Percentiles rank a stretch among this genome's conserved stretches.
These are phyloP conservation scores for Clarireedia monteithiana DNA, from an alignment of 2,329 filamentous ascomycete species.

Conservation along the genomic window DNA sequence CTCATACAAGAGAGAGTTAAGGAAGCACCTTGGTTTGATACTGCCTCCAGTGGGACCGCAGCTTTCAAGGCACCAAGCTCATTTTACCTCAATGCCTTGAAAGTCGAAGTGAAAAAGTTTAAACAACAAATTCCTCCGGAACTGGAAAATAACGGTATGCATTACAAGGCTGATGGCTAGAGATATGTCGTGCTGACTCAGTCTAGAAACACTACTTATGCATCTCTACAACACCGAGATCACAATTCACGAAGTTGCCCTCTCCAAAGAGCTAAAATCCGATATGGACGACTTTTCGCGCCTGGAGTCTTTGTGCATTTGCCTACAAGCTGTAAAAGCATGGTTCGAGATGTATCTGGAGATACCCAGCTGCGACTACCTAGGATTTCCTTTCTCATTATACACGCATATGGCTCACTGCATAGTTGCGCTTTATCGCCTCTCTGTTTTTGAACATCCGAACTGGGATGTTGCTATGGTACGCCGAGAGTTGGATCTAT, in stretches of 20 bases:
- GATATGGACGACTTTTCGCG: neutral
- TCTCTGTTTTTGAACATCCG: conserved; percentile 1
- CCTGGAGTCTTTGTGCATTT: conserved; percentile 1
- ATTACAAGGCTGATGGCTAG: too few species aligned
- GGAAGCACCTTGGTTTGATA: neutral
- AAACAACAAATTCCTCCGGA: conserved; percentile 61
- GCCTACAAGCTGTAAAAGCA: conserved; percentile 7
- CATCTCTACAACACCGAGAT: conserved; percentile 5
- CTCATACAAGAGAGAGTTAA: conserved; percentile 20
- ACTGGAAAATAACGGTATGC: conserved; percentile 34
- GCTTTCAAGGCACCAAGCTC: conserved; percentile 19
- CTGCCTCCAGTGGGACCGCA: neutral
- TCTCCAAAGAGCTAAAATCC: neutral
- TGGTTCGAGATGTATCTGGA: conserved; percentile 8
- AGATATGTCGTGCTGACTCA: neutral
- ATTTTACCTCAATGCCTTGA: conserved; percentile 36
- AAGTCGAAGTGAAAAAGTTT: conserved; percentile 49
- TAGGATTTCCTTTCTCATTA: neutral
- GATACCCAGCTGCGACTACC: neutral
- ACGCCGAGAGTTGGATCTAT: conserved; percentile 3
- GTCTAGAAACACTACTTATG: neutral
- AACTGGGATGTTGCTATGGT: conserved; percentile 1
- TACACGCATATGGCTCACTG: conserved; percentile 3
- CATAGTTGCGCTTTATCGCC: conserved; percentile 1
- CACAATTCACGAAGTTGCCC: conserved; percentile 5